Conservation (phyloP, 2,329 filamentous ascomycete species). For the Alternaria burnsii region DNA sequence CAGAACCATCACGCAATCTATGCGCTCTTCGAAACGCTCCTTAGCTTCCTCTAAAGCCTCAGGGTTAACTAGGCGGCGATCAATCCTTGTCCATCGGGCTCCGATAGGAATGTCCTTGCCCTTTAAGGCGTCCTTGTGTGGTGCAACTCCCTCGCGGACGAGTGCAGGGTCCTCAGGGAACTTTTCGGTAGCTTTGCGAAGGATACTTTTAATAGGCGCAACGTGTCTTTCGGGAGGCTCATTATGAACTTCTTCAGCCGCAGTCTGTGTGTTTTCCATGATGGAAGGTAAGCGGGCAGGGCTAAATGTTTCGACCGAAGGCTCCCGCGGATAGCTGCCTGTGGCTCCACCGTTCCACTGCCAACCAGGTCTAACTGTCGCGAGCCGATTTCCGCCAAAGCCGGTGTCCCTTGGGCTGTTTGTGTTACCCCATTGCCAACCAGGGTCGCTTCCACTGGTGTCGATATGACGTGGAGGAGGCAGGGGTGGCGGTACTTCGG, state of each 20-base stretch:
- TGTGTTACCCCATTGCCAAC: slow-evolving; percentile 70
- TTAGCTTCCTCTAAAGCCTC: slow-evolving; percentile 86
- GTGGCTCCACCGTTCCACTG: slow-evolving; percentile 53
- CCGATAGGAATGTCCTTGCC: slow-evolving; percentile 72
- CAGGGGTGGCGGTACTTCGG: slow-evolving; percentile 69
- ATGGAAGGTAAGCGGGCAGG: slow-evolving; percentile 52
- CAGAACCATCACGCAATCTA: slow-evolving; percentile 92
- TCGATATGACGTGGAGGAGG: slow-evolving; percentile 69
- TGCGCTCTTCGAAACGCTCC: slow-evolving; percentile 89
- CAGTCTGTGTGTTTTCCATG: background rate
- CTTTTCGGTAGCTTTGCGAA: slow-evolving; percentile 80
- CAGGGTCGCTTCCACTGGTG: slow-evolving; percentile 67
- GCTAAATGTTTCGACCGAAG: slow-evolving; percentile 41
- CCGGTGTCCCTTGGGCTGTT: slow-evolving; percentile 61
- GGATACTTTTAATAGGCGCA: slow-evolving; percentile 76
- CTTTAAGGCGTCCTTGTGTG: slow-evolving; percentile 85
- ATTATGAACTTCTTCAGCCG: no score
- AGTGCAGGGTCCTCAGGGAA: slow-evolving; percentile 89
- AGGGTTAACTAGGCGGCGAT: slow-evolving; percentile 85
- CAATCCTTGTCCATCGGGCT: slow-evolving; percentile 93
- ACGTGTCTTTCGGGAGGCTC: slow-evolving; percentile 76
- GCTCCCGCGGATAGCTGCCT: slow-evolving; percentile 34
- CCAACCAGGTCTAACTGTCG: slow-evolving; percentile 57
- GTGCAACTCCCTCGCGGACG: slow-evolving; percentile 87
- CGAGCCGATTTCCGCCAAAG: slow-evolving; percentile 56